A percentile compares a stretch with the other conserved stretches of the same genome.
These are phyloP conservation scores for Melampsora larici-populina DNA, from an alignment of 1,284 basidiomycete species.

Conservation along the genomic window DNA sequence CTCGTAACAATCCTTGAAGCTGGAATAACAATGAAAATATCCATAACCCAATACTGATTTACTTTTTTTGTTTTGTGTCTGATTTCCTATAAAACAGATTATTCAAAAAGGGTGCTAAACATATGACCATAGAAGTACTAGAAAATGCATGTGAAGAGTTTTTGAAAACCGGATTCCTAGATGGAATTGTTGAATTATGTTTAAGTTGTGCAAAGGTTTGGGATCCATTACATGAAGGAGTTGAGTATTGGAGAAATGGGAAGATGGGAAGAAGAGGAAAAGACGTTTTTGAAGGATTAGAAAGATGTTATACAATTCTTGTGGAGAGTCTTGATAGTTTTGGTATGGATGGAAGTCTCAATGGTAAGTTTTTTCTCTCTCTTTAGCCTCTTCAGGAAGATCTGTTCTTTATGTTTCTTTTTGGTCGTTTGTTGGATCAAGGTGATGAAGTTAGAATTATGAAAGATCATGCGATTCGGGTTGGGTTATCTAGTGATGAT, in stretches of 20 bases:
- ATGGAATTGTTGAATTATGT: conserved; percentile 78
- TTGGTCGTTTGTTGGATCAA: not conserved
- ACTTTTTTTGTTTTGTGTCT: conserved; percentile 45
- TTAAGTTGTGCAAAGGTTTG: conserved; percentile 75
- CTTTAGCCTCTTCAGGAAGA: conserved; percentile 46
- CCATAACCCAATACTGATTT: conserved; percentile 28
- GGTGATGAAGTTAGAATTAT: conserved; percentile 65
- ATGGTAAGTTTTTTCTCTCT: conserved; percentile 52
- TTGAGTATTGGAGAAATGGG: conserved; percentile 70
- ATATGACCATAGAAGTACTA: conserved; percentile 77
- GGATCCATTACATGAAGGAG: conserved; percentile 66
- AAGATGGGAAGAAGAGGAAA: conserved; percentile 63
- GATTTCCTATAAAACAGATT: conserved; percentile 59
- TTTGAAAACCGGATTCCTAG: conserved; percentile 71
- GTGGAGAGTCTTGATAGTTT: conserved; percentile 72
- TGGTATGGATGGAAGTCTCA: conserved; percentile 61
- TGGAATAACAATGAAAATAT: too few relatives aligned
- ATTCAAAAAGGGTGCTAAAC: conserved; percentile 80
- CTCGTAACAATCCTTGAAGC: too few relatives aligned
- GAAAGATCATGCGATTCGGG: conserved; percentile 69
- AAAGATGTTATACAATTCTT: conserved; percentile 75
- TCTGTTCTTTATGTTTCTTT: conserved; percentile 45
- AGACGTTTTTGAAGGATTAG: conserved; percentile 63
- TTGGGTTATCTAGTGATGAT: conserved; percentile 79
- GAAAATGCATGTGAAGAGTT: conserved; percentile 82